Conservation (phyloP, 169 alveolate species). For the Plasmodium coatneyi region DNA sequence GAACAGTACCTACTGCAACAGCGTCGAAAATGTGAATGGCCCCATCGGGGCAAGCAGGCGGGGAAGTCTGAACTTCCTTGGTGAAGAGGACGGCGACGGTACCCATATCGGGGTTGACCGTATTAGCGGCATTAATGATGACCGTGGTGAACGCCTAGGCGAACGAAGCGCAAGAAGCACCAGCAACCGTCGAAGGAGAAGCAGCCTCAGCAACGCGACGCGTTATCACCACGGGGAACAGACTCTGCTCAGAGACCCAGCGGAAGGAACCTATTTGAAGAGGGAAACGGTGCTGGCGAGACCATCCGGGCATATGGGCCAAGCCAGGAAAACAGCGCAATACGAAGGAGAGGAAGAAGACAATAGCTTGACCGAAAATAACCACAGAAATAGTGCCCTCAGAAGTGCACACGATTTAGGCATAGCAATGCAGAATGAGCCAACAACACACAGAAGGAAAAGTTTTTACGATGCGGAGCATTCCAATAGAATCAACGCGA, state of each 20-base stretch:
- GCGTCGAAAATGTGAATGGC: conserved; percentile 41
- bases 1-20: conserved; percentile 50
- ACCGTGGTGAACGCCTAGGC: not conserved
- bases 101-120: not conserved
- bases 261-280: conserved; percentile 23
- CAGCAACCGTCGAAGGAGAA: conserved; percentile 3
- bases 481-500: not conserved
- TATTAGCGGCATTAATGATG: not conserved
- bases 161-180: not conserved
- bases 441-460: not conserved
- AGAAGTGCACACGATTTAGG: conserved; percentile 26
- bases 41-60: not conserved
- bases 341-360: conserved; percentile 42
- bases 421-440: not conserved
- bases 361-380: not conserved
- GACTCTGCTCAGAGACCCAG: conserved; percentile 1
- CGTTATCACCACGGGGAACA: conserved; percentile 18
- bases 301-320: not conserved
- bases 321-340: not conserved
- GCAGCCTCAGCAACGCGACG: not conserved
- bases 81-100: not conserved
- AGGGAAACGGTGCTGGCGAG: not conserved
- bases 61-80: not conserved
- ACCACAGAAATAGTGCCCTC: conserved; percentile 6
- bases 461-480: conserved; percentile 20